Evolutionary conservation across 108 stramenopile genomes (phyloP).

Genomic region (Licmophora abbreviata): DNA sequence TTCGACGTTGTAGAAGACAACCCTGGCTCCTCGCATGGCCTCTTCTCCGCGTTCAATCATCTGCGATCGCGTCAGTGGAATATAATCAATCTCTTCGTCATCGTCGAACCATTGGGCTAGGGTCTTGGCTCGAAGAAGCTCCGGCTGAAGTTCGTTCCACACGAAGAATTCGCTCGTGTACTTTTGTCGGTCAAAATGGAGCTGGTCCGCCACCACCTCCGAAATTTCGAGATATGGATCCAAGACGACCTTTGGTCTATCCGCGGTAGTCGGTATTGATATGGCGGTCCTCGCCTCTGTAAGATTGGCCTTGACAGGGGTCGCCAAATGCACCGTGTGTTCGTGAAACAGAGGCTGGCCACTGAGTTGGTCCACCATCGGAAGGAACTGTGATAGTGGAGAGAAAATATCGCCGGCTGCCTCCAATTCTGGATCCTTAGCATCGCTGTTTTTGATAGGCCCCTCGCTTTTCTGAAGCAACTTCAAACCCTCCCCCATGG

Average conservation of each 20-base stretch:
- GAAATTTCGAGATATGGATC: conserved; percentile 12
- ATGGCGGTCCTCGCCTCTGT: neutral
- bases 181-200: conserved; percentile 8
- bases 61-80: conserved; percentile 23
- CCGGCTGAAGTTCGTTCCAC: conserved; percentile 30
- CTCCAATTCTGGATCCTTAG: conserved; percentile 17
- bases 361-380: conserved; percentile 78
- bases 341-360: conserved; percentile 60
- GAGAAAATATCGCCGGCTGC: conserved; percentile 13
- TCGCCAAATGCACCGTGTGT: too few relatives aligned
- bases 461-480: conserved; percentile 43
- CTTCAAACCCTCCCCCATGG: conserved; percentile 42
- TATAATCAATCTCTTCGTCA: neutral
- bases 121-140: conserved; percentile 14
- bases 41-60: conserved; percentile 40
- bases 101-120: neutral
- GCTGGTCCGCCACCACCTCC: neutral
- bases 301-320: neutral
- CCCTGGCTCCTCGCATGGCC: conserved; percentile 42
- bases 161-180: conserved; percentile 41
- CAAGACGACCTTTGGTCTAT: neutral
- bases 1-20: conserved; percentile 37
- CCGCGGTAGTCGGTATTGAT: neutral
- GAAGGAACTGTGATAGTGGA: conserved; percentile 26
- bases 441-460: conserved; percentile 12